These are phyloP conservation scores for Darksidea phi DNA, from an alignment of 495 filamentous ascomycete genomes.

Conservation along the genomic window DNA sequence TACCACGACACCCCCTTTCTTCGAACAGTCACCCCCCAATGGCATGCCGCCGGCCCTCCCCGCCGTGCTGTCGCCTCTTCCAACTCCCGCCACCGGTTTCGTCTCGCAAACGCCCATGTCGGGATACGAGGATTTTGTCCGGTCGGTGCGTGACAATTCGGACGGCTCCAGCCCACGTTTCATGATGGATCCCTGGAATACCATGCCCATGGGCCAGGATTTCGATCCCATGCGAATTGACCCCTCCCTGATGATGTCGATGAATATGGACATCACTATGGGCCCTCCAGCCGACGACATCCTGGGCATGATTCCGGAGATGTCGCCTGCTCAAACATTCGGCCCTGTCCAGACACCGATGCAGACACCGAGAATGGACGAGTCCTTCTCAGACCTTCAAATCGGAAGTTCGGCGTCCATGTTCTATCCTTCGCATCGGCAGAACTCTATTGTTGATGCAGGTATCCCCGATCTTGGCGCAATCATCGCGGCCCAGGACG, in stretches of 20 bases:
- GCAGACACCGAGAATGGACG: constrained; percentile 41
- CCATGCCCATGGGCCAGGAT: constrained; percentile 39
- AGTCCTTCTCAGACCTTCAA: constrained; percentile 39
- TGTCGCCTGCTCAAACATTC: constrained; percentile 29
- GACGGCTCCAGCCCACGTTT: constrained; percentile 42
- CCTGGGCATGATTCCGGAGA: constrained; percentile 40
- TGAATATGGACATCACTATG: constrained; percentile 45
- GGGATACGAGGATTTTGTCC: constrained; percentile 40
- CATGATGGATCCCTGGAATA: constrained; percentile 43
- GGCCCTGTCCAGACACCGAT: constrained; percentile 39
- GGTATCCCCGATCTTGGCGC: constrained; percentile 52
- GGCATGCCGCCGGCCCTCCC: constrained; percentile 31
- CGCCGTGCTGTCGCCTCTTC: constrained; percentile 38
- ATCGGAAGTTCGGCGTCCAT: constrained; percentile 38
- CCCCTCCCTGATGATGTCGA: constrained; percentile 37
- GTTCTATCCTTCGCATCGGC: constrained; percentile 32
- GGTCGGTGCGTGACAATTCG: constrained; percentile 33
- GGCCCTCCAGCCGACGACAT: constrained; percentile 33
- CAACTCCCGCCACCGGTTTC: constrained; percentile 37
- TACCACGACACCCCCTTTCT: constrained; percentile 32
- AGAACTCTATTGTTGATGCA: constrained; percentile 36
- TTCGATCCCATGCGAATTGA: constrained; percentile 42
- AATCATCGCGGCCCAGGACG: constrained; percentile 54
- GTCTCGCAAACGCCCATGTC: constrained; percentile 41
- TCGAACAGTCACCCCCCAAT: constrained; percentile 40